A percentile compares a stretch with the other conserved stretches of the same genome.
These are phyloP conservation scores for Boletus subparvulus DNA, from an alignment of 768 basidiomycete genomes.

Conservation along the genomic window DNA sequence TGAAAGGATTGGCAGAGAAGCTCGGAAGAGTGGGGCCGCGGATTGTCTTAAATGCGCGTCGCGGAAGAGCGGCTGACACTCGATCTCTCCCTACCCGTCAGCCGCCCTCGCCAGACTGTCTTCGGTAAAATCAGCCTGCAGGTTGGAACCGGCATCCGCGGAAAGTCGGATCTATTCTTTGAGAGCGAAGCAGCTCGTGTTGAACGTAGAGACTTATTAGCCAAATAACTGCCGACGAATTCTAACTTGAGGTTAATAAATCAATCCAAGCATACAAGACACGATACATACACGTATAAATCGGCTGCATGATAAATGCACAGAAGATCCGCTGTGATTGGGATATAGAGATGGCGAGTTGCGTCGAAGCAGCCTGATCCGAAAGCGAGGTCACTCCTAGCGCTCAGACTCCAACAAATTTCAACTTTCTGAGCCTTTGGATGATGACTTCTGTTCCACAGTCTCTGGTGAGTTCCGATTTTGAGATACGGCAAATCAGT, in stretches of 20 bases:
- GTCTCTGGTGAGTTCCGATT: no score
- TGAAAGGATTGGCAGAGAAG: not conserved
- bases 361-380: no score
- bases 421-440: no score
- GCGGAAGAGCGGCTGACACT: slow-evolving; percentile 8
- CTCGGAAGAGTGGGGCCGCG: not conserved
- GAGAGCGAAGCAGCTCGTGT: not conserved
- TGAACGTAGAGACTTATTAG: not conserved
- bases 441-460: no score
- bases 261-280: not conserved
- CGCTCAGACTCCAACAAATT: no score
- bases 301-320: no score
- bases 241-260: not conserved
- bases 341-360: no score
- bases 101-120: not conserved
- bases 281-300: not conserved
- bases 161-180: not conserved
- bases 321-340: no score
- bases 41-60: not conserved
- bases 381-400: no score
- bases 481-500: no score
- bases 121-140: not conserved
- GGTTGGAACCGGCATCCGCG: not conserved
- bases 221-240: not conserved
- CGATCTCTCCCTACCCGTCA: not conserved